Evolutionary conservation across 345 rosid genomes (phyloP).

Genomic region (Brassica incana): DNA sequence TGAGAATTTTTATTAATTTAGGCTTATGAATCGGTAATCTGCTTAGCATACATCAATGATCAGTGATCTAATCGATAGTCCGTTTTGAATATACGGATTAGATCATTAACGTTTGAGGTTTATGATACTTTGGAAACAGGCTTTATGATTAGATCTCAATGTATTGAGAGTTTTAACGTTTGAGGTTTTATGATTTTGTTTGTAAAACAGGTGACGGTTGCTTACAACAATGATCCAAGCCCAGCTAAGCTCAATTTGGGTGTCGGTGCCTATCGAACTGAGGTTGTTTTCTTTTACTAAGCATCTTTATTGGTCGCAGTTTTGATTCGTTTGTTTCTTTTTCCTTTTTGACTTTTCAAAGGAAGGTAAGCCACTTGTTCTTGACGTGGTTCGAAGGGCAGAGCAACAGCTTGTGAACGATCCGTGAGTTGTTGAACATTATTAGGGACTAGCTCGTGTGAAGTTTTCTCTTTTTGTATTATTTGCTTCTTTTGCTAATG

Average conservation of each 20-base stretch:
- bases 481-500: constrained; percentile 16
- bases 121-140: background rate
- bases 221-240: constrained; percentile 87
- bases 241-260: constrained; percentile 89
- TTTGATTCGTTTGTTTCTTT: background rate
- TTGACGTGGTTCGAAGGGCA: constrained; percentile 75
- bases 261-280: constrained; percentile 97
- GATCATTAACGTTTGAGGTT: background rate
- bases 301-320: background rate
- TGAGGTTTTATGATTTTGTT: background rate
- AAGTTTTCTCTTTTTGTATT: background rate
- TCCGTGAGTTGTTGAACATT: constrained; percentile 43
- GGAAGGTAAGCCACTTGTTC: constrained; percentile 95
- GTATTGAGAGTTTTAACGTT: background rate
- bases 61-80: background rate
- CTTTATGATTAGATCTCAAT: no score
- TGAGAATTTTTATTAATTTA: background rate
- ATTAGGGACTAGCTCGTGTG: background rate
- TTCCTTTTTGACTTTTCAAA: constrained; percentile 30
- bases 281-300: constrained; percentile 46
- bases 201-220: constrained; percentile 66
- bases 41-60: background rate
- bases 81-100: background rate
- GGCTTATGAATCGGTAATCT: background rate
- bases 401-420: constrained; percentile 83